phyloP scores from a whole-genome alignment of 2,329 filamentous ascomycete genomes.

The Curvularia lunata region DNA sequence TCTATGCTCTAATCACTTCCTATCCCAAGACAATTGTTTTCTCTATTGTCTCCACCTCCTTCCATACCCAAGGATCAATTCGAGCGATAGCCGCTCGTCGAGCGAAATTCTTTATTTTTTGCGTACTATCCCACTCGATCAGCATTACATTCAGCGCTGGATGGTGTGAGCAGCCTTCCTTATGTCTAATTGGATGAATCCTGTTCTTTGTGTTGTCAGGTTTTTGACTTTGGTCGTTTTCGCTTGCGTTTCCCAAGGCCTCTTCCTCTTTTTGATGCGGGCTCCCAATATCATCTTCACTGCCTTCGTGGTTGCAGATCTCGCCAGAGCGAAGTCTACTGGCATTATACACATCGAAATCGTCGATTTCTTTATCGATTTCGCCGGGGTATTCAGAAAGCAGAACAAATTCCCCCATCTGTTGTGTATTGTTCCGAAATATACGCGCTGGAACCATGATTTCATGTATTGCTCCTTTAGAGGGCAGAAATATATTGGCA shows the following conservation, averaged over 20 bases:
- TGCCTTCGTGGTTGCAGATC: neutral
- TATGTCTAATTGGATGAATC: fast-evolving
- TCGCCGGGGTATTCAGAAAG: neutral
- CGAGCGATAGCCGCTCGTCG: neutral
- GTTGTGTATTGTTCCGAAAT: neutral
- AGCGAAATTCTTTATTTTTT: neutral
- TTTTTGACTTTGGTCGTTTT: neutral
- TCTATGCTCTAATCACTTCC: neutral
- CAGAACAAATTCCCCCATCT: neutral
- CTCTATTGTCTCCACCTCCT: neutral
- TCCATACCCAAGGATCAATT: neutral
- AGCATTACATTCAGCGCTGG: neutral
- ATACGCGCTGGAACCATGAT: neutral
- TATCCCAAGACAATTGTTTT: neutral
- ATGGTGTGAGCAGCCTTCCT: neutral
- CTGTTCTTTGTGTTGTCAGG: neutral
- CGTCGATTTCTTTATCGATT: neutral
- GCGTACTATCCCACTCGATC: neutral
- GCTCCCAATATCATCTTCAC: neutral
- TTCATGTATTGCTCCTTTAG: neutral
- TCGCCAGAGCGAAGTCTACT: neutral
- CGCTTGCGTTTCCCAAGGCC: no score
- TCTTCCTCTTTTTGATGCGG: neutral
- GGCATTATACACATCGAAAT: neutral
- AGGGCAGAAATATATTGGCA: neutral